Conservation (phyloP, 257 asterid genomes). For the Dorcoceras hygrometricum region DNA sequence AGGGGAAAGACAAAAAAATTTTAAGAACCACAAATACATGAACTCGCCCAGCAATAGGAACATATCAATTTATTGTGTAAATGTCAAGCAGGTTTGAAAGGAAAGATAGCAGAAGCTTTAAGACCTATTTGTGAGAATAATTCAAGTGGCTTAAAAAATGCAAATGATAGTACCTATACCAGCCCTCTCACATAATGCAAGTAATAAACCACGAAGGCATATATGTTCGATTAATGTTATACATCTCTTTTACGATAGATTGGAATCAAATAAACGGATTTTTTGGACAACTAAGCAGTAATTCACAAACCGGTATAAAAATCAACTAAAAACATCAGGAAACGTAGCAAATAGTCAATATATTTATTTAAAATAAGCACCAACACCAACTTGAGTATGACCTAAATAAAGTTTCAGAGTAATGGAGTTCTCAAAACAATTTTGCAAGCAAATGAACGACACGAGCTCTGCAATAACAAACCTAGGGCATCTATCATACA, state of each 20-base stretch:
- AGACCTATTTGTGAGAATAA: constrained; percentile 11
- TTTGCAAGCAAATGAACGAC: no score
- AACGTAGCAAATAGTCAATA: no score
- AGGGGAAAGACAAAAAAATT: constrained; percentile 10
- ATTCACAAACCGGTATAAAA: not conserved
- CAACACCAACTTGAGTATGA: no score
- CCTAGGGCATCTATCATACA: no score
- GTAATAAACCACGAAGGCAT: not conserved
- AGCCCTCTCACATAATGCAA: not conserved
- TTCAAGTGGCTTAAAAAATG: not conserved
- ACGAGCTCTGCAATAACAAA: no score
- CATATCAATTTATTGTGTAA: constrained; percentile 9
- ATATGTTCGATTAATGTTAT: not conserved
- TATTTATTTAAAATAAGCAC: no score
- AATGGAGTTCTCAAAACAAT: no score
- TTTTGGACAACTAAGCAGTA: no score
- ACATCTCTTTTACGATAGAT: not conserved
- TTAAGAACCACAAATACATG: constrained; percentile 17
- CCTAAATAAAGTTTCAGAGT: no score
- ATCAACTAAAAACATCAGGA: not conserved
- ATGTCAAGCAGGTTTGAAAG: not conserved
- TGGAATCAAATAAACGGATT: not conserved
- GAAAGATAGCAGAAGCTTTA: constrained; percentile 6
- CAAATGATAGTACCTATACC: not conserved
- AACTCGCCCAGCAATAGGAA: constrained; percentile 11